These are phyloP conservation scores for Leccinellum albellum DNA, from an alignment of 768 basidiomycete genomes.

Conservation along the genomic window DNA sequence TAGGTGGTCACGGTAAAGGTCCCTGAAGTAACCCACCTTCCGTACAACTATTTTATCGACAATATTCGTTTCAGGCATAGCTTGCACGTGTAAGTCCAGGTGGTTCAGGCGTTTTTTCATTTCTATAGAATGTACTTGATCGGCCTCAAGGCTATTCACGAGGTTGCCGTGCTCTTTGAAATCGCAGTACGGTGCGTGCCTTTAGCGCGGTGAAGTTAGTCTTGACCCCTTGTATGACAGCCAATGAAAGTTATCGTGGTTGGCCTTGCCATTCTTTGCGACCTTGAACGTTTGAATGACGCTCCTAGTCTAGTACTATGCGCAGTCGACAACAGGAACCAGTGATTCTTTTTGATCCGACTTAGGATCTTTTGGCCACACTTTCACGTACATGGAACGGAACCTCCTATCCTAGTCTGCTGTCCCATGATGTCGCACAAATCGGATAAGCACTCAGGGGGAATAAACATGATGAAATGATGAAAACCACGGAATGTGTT, in stretches of 20 bases:
- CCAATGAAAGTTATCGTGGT: not conserved
- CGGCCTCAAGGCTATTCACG: slow-evolving; percentile 10
- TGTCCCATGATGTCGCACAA: not conserved
- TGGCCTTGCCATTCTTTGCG: not conserved
- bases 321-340: not conserved
- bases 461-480: not conserved
- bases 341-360: slow-evolving; percentile 10
- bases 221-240: not conserved
- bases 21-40: not conserved
- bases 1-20: not conserved
- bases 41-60: slow-evolving; percentile 3
- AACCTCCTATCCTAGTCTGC: not conserved
- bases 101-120: not conserved
- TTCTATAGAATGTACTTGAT: not conserved
- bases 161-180: slow-evolving; percentile 5
- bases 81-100: not conserved
- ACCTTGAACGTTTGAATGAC: not conserved
- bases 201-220: not conserved
- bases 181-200: not conserved
- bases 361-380: not conserved
- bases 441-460: not conserved
- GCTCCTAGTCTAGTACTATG: not conserved
- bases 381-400: slow-evolving; percentile 4
- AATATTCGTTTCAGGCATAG: not conserved
- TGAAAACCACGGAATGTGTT: not conserved